phyloP scores from a whole-genome alignment of 345 rosid genomes.

The Citrus australasica region DNA sequence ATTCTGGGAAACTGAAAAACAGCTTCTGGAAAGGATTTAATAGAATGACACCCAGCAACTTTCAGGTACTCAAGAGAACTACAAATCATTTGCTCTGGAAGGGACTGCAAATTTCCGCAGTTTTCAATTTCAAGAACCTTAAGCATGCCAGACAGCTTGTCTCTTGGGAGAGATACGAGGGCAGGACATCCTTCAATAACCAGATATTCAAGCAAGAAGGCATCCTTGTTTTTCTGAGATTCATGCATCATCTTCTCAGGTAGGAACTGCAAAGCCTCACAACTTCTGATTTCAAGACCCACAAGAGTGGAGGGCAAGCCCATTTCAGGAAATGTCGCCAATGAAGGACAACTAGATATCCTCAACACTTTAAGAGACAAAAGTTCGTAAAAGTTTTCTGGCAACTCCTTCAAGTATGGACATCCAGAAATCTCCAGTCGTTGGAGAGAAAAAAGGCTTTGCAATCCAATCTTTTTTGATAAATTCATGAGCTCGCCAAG shows the following conservation, averaged over 20 bases:
- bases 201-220: slow-evolving; percentile 16
- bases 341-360: slow-evolving; percentile 6
- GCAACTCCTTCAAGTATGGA: slow-evolving; percentile 2
- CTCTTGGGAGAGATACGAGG: slow-evolving; percentile 18
- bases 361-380: not conserved
- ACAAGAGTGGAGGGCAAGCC: slow-evolving; percentile 14
- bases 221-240: not conserved
- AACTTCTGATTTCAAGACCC: slow-evolving; percentile 14
- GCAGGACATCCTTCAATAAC: slow-evolving; percentile 19
- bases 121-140: slow-evolving; percentile 9
- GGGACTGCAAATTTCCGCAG: slow-evolving; percentile 16
- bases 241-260: slow-evolving; percentile 3
- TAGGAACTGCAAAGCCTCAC: slow-evolving; percentile 11
- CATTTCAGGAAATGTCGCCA: slow-evolving; percentile 4
- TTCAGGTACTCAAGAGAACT: slow-evolving; percentile 7
- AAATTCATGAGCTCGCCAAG: slow-evolving; percentile 1
- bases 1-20: not conserved
- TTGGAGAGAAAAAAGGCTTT: slow-evolving; percentile 2
- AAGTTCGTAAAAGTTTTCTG: not conserved
- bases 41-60: slow-evolving; percentile 2
- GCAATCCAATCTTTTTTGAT: slow-evolving; percentile 5
- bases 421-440: not conserved
- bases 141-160: slow-evolving; percentile 7
- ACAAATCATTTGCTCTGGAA: slow-evolving; percentile 11
- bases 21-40: slow-evolving; percentile 5